phyloP scores from a whole-genome alignment of 1,139 yeast species.

The Suhomyces bribrorum region DNA sequence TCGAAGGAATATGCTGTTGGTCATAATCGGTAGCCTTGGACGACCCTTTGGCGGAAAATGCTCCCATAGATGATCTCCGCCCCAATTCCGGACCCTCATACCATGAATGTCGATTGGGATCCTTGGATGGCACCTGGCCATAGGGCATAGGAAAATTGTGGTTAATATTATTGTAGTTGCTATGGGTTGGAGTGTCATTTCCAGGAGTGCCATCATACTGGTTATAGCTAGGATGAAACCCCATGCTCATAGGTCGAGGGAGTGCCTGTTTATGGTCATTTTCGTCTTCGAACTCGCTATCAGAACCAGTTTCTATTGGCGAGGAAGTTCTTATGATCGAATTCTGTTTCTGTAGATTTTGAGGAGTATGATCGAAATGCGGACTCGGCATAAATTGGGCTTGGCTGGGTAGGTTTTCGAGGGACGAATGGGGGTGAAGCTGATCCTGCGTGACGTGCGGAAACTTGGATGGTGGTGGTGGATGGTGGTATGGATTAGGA shows the following conservation, averaged over 20 bases:
- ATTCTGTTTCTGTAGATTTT: not conserved
- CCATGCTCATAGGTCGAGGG: not conserved
- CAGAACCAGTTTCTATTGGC: slow-evolving; percentile 5
- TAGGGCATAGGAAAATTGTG: not conserved
- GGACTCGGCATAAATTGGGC: not conserved
- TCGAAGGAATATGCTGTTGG: slow-evolving; percentile 7
- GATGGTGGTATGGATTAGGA: not conserved
- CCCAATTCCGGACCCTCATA: not conserved
- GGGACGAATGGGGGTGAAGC: slow-evolving; percentile 2
- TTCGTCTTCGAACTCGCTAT: slow-evolving; percentile 14
- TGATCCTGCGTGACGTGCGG: not conserved
- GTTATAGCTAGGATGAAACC: not conserved
- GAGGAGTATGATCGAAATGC: not conserved
- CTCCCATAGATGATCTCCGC: not conserved
- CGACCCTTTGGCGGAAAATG: not conserved
- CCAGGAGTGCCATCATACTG: slow-evolving; percentile 1
- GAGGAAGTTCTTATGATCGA: slow-evolving; percentile 3
- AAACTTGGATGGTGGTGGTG: not conserved
- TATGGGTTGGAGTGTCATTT: slow-evolving; percentile 6
- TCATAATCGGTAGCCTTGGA: not conserved
- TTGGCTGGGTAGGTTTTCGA: slow-evolving; percentile 1
- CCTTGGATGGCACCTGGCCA: not conserved
- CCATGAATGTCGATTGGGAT: not conserved
- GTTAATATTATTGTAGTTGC: not conserved
- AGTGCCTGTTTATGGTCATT: not conserved